Evolutionary conservation across 2,329 filamentous ascomycete genomes (phyloP), one percentile per base, ranked within the genome.

Genomic region (Penicillium corylophilum): DNA sequence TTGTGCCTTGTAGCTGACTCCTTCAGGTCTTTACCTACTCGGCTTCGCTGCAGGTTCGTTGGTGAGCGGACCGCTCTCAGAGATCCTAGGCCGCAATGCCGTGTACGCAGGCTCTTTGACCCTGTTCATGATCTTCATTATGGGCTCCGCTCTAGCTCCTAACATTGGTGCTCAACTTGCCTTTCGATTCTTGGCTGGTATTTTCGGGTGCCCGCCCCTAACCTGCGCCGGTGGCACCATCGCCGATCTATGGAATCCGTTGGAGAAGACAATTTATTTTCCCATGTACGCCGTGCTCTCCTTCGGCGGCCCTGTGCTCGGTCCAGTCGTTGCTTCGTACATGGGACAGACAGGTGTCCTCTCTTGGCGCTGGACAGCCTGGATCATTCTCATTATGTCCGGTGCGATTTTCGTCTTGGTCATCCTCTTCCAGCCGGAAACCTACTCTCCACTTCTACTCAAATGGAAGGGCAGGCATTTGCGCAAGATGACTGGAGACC

Each of bases 281-380:
- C 79, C 79, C 0, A 60, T 80, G 2, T 80, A 80, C 50, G 76
- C 79, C 0, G 76, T 76, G 58, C 70, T 74, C 0, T 77, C 76
- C 5, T 74, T 75, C 36, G 63, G 65, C 2, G 69, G 71, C 48
- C 59, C 61, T 1, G 57, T 66, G 1, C 51, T 70, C 2, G 56
- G 51, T 4, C 61, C 61, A 3, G 59, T 62, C 5, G 44, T 64
- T 40, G 57, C 58, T 2, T 57, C 58, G 1, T 63, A 59, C 24
- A 64, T 65, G 40, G 62, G 62, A 18, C 55, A 61, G 36, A 59
- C 48, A 3, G 51, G 52, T 8, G 56, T 54, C 10, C 50, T 63
- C 4, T 57, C 50, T 20, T 64, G 61, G 61, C 72, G 76, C 24
- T 79, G 77, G 76, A 68, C 68, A 1, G 70, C 74, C 46, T 79